Evolutionary conservation across 306 rosid species (phyloP).

Genomic region (Arachis hypogaea): DNA sequence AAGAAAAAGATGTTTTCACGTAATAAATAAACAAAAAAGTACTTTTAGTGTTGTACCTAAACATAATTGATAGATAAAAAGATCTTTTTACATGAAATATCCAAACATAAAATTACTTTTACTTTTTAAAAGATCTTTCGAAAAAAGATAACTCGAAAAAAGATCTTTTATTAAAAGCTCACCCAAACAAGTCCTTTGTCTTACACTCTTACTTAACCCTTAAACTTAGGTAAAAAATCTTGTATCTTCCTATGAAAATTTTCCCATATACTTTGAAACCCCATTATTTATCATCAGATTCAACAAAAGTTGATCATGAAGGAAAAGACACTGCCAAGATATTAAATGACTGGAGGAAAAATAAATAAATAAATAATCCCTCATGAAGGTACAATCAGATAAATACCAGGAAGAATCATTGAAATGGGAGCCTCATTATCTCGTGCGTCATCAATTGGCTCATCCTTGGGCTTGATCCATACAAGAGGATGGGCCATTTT

Average conservation of each 20-base stretch:
- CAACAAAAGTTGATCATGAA: slow-evolving; percentile 17
- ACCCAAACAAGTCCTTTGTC: background rate
- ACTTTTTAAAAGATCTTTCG: too few species aligned
- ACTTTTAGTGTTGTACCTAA: too few species aligned
- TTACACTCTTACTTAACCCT: background rate
- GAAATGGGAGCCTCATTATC: slow-evolving; percentile 60
- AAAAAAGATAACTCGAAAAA: too few species aligned
- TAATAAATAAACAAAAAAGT: too few species aligned
- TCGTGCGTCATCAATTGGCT: slow-evolving; percentile 60
- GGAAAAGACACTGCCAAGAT: slow-evolving; percentile 19
- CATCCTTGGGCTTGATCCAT: slow-evolving; percentile 78
- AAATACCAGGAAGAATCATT: slow-evolving; percentile 64
- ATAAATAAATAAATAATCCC: slow-evolving; percentile 23
- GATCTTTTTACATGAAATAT: too few species aligned
- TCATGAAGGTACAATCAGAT: slow-evolving; percentile 19
- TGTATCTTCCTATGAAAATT: slow-evolving; percentile 4
- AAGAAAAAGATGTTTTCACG: too few species aligned
- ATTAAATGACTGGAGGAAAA: slow-evolving; percentile 3
- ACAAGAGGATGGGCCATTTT: slow-evolving; percentile 40
- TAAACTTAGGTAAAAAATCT: background rate
- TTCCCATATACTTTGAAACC: background rate
- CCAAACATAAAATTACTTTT: too few species aligned
- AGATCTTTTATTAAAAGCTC: too few species aligned
- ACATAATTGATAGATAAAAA: too few species aligned
- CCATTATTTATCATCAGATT: slow-evolving; percentile 17